phyloP scores from a whole-genome alignment of 75 land plant genomes.

The Pinus albicaulis region DNA sequence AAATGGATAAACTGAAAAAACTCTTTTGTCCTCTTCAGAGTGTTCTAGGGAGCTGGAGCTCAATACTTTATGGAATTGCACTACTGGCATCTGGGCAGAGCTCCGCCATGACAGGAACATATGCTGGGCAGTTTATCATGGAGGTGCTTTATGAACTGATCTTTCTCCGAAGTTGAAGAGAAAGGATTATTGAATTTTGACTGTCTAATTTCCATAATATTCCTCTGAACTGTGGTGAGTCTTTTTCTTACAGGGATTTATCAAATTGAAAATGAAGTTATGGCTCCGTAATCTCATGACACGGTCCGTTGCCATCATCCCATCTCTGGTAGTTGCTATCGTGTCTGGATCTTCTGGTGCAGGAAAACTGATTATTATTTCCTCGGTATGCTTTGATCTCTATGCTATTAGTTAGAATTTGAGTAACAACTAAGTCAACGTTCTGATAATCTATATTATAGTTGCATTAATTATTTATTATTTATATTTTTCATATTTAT shows the following conservation, averaged over 20 bases:
- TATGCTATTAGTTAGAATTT: no score
- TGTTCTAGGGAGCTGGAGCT: conserved; percentile 61
- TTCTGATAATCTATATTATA: no score
- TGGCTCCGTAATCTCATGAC: conserved; percentile 82
- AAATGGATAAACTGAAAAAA: no score
- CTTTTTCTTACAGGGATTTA: conserved; percentile 59
- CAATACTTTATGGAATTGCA: conserved; percentile 55
- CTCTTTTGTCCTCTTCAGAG: conserved; percentile 35
- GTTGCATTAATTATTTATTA: no score
- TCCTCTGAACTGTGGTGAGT: no score
- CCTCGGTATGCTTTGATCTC: conserved; percentile 41
- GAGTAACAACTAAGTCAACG: no score
- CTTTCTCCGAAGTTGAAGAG: no score
- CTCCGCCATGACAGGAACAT: conserved; percentile 85
- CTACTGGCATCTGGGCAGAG: conserved; percentile 87
- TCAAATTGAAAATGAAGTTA: conserved; percentile 66
- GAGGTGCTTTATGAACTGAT: conserved; percentile 23
- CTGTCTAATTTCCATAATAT: no score
- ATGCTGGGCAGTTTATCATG: conserved; percentile 91
- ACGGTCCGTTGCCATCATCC: conserved; percentile 71
- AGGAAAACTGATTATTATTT: conserved; percentile 73
- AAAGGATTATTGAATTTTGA: no score
- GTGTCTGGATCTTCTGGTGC: conserved; percentile 89
- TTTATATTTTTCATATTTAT: no score
- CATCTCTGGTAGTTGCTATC: conserved; percentile 74